These are phyloP conservation scores for Oryza officinalis DNA, from an alignment of 176 grass and related monocot genomes.

Conservation along the genomic window DNA sequence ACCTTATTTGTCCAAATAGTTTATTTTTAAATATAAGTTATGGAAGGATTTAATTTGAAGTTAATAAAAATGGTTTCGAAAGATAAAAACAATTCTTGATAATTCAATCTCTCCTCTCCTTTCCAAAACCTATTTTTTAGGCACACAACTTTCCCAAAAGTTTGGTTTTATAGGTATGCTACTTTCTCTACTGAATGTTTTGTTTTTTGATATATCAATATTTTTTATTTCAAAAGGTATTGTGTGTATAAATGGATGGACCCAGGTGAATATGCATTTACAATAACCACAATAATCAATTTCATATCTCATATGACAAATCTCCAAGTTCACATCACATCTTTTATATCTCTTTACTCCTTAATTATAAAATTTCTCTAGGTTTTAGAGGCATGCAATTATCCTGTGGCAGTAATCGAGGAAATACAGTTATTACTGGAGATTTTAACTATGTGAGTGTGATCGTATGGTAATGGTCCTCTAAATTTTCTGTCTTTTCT, in stretches of 20 bases:
- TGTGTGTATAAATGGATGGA: not conserved
- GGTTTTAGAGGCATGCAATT: not conserved
- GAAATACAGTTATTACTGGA: not conserved
- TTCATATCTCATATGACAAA: not conserved
- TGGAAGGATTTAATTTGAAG: not conserved
- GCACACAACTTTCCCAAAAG: not conserved
- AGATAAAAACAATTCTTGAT: not conserved
- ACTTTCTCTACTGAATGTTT: not conserved
- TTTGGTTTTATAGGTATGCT: too few relatives aligned
- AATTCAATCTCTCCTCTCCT: not conserved
- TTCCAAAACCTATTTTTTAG: not conserved
- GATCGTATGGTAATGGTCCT: not conserved
- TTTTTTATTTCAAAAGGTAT: not conserved
- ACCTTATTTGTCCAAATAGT: not conserved
- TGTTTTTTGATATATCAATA: not conserved
- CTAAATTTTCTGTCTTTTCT: not conserved
- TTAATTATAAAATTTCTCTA: not conserved
- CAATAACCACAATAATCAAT: not conserved
- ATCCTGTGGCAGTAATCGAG: not conserved
- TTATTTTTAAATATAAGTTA: not conserved
- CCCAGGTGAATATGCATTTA: not conserved
- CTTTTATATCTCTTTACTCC: not conserved
- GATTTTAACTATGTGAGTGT: not conserved
- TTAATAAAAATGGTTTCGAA: not conserved
- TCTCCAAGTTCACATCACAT: not conserved